Conservation (phyloP, 2,329 filamentous ascomycete species). For the Mollisiaceae sp. region DNA sequence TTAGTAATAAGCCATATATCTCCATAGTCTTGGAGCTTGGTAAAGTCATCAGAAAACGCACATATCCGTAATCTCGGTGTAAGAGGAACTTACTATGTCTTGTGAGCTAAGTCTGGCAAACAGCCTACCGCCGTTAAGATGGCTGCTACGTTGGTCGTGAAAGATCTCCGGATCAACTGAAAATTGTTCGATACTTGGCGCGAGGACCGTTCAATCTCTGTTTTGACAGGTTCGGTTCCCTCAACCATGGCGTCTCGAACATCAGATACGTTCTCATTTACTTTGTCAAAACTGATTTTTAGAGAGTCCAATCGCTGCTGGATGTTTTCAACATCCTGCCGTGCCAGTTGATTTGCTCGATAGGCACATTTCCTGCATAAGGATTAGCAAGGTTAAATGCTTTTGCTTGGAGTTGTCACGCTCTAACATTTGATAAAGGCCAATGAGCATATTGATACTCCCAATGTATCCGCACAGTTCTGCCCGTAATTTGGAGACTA, state of each 20-base stretch:
- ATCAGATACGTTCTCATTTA: background rate
- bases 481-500: background rate
- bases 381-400: background rate
- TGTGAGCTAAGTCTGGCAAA: background rate
- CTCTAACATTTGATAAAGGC: conserved; percentile 17
- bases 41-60: background rate
- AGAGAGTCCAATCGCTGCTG: background rate
- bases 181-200: background rate
- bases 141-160: background rate
- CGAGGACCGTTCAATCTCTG: background rate
- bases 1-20: background rate
- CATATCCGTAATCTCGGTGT: background rate
- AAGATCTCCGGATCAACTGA: background rate
- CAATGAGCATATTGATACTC: conserved; percentile 16
- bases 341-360: background rate
- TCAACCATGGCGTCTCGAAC: background rate
- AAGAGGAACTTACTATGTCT: background rate
- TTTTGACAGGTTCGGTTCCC: background rate
- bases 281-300: background rate
- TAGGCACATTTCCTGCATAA: background rate
- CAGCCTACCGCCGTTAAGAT: background rate
- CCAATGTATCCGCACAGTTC: conserved; percentile 8
- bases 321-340: background rate
- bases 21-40: background rate
- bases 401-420: too few species aligned